Conservation (phyloP, 2,329 filamentous ascomycete genomes). For the Pezicula radicicola region DNA sequence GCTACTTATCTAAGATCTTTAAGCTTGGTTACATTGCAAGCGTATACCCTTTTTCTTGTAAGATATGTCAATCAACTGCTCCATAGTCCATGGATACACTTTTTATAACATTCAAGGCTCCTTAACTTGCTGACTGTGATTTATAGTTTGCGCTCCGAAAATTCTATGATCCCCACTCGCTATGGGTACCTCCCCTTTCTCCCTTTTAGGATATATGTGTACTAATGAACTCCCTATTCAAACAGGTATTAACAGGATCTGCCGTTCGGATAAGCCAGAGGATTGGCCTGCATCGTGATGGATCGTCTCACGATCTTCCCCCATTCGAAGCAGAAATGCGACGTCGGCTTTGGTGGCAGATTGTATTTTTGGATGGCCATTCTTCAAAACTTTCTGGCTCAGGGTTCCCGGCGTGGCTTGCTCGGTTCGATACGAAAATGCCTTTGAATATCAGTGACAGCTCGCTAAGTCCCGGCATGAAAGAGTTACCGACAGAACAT, state of each 20-base stretch:
- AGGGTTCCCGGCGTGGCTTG: constrained; percentile 36
- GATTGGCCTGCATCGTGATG: constrained; percentile 45
- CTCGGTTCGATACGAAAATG: constrained; percentile 43
- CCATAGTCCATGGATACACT: no score
- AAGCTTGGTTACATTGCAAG: no score
- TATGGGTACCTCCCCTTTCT: constrained; percentile 8
- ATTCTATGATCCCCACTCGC: no score
- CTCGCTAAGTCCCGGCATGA: constrained; percentile 41
- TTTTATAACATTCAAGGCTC: no score
- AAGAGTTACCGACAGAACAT: constrained; percentile 35
- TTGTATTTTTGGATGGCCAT: constrained; percentile 55
- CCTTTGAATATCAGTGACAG: constrained; percentile 53
- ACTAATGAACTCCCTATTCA: constrained; percentile 36
- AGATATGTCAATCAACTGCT: no score
- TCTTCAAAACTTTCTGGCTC: constrained; percentile 52
- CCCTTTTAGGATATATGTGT: constrained; percentile 24
- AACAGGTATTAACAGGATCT: constrained; percentile 46
- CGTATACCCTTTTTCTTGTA: no score
- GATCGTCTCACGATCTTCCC: constrained; percentile 21
- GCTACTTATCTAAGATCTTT: no score
- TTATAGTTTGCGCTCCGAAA: no score
- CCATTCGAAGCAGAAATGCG: constrained; percentile 59
- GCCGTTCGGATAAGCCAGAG: constrained; percentile 46
- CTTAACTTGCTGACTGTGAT: no score
- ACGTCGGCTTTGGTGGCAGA: constrained; percentile 59